Conservation (phyloP, 345 rosid species). For the Murraya koenigii region DNA sequence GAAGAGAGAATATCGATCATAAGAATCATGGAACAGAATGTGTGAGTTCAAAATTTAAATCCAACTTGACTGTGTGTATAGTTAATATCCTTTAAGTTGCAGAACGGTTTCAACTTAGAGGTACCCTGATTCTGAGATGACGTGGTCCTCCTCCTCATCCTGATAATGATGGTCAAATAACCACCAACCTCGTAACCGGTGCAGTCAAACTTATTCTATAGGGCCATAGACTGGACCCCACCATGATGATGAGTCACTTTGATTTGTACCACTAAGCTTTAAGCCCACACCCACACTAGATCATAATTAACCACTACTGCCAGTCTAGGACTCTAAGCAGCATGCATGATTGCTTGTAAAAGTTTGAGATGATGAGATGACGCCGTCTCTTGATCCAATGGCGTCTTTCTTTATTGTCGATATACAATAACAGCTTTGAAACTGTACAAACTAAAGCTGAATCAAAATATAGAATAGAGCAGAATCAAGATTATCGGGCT, state of each 20-base stretch:
- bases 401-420: constrained; percentile 8
- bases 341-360: constrained; percentile 18
- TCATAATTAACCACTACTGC: neutral
- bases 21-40: neutral
- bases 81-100: neutral
- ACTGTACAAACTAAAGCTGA: constrained; percentile 5
- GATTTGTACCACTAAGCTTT: neutral
- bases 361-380: neutral
- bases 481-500: neutral
- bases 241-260: neutral
- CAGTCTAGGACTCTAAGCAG: neutral
- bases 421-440: constrained; percentile 11
- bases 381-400: constrained; percentile 22
- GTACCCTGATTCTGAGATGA: constrained; percentile 5
- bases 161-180: constrained; percentile 28
- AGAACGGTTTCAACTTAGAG: constrained; percentile 6
- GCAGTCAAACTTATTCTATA: constrained; percentile 29
- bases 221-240: constrained; percentile 14
- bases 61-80: neutral
- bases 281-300: neutral
- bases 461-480: no score
- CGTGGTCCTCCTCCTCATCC: neutral
- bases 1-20: neutral
- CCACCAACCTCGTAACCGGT: constrained; percentile 20
- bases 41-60: constrained; percentile 14